phyloP scores from a whole-genome alignment of 2,329 filamentous ascomycete genomes.

The Arthrobotrys musiformis region DNA sequence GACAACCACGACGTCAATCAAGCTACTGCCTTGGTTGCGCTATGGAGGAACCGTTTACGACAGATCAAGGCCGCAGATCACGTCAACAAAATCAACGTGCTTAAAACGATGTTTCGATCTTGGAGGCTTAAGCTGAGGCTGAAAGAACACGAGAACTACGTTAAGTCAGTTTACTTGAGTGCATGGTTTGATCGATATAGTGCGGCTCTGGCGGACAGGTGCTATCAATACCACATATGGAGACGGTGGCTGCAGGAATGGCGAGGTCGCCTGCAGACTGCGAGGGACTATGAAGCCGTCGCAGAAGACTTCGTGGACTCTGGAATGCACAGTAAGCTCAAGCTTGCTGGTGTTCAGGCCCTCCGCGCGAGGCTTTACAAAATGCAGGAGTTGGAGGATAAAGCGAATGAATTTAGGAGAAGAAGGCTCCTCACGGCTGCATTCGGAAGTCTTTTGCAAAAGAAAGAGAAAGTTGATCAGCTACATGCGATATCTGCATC shows the following conservation, averaged over 20 bases:
- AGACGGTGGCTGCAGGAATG: constrained; percentile 31
- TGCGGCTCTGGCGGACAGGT: constrained; percentile 42
- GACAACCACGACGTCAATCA: constrained; percentile 40
- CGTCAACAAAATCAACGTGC: constrained; percentile 49
- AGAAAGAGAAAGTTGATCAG: constrained; percentile 24
- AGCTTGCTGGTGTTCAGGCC: constrained; percentile 19
- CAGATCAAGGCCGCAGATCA: constrained; percentile 46
- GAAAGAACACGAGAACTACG: constrained; percentile 42
- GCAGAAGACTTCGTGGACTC: constrained; percentile 12
- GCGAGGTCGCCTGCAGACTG: constrained; percentile 3
- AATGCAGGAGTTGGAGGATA: constrained; percentile 17
- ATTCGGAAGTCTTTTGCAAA: not conserved
- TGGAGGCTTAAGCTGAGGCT: constrained; percentile 44
- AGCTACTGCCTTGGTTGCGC: constrained; percentile 39
- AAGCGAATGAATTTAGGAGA: constrained; percentile 24
- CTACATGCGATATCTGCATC: constrained; percentile 26
- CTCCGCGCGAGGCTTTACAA: constrained; percentile 8
- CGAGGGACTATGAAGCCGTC: constrained; percentile 6
- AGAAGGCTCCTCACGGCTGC: constrained; percentile 17
- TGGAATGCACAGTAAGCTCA: constrained; percentile 20
- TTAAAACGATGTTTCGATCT: constrained; percentile 31
- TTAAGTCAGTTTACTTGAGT: constrained; percentile 47
- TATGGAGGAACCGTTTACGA: constrained; percentile 49
- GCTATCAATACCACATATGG: constrained; percentile 46
- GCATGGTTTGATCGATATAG: constrained; percentile 51